These are phyloP conservation scores for Chlamydomonas reinhardtii DNA, from an alignment of 163 green algal genomes.

Conservation along the genomic window DNA sequence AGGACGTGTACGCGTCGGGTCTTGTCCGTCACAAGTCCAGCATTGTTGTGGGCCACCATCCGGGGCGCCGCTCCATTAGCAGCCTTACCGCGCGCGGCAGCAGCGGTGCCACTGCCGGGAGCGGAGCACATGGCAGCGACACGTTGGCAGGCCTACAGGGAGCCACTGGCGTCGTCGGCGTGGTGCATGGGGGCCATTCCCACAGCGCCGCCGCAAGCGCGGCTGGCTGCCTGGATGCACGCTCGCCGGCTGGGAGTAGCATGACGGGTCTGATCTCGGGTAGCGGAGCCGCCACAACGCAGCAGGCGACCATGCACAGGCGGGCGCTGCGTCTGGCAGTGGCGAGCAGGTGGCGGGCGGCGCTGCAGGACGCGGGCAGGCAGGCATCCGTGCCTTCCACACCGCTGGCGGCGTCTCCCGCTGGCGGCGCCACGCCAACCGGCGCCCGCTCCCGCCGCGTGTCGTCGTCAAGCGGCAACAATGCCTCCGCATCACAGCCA, in stretches of 20 bases:
- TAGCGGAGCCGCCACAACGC: no score
- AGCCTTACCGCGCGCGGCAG: no score
- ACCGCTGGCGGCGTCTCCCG: conserved; percentile 3
- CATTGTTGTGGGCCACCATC: neutral
- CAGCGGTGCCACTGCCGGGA: neutral
- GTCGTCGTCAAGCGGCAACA: neutral
- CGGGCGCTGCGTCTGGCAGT: conserved; percentile 9
- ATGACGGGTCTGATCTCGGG: no score
- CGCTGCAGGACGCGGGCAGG: conserved; percentile 33
- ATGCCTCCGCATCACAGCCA: neutral
- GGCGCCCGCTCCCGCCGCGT: neutral
- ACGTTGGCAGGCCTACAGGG: no score
- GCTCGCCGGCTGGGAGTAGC: no score
- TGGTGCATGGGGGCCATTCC: neutral
- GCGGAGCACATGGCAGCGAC: neutral
- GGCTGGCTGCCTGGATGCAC: neutral
- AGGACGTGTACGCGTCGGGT: neutral
- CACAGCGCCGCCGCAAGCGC: neutral
- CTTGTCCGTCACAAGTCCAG: neutral
- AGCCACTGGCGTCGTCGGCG: neutral
- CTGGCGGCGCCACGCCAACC: neutral
- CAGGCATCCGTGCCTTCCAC: conserved; percentile 1
- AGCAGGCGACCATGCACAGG: neutral
- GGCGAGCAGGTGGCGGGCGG: conserved; percentile 29
- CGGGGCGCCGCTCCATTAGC: no score